Percentiles rank a stretch among this genome's conserved stretches.
Evolutionary conservation across 1,284 basidiomycete genomes (phyloP).

Genomic region (Phellopilus nigrolimitatus): DNA sequence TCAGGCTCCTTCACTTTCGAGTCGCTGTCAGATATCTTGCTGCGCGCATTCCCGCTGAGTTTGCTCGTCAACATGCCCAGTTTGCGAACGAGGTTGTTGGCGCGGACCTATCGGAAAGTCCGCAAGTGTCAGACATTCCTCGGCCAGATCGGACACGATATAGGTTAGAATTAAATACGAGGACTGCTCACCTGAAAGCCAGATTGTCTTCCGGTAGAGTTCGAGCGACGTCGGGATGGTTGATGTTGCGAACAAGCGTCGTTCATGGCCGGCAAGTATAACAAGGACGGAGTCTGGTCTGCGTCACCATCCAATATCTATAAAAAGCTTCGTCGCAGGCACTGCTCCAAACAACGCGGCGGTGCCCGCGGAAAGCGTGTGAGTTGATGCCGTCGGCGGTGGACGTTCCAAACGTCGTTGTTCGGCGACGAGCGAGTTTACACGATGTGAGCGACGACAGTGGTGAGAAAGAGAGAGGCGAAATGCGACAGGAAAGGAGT

Average conservation of each 20-base stretch:
- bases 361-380: background rate
- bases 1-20: slow-evolving; percentile 84
- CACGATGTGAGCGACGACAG: too few species aligned
- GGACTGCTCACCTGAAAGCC: slow-evolving; percentile 4
- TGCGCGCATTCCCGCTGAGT: background rate
- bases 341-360: too few species aligned
- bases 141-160: background rate
- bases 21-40: slow-evolving; percentile 55
- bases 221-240: slow-evolving; percentile 6
- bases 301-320: background rate
- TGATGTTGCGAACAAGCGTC: background rate
- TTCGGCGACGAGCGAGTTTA: too few species aligned
- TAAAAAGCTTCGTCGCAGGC: too few species aligned
- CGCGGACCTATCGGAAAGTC: slow-evolving; percentile 1
- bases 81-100: slow-evolving; percentile 12
- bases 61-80: slow-evolving; percentile 11
- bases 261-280: background rate
- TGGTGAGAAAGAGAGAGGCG: too few species aligned
- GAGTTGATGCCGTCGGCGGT: too few species aligned
- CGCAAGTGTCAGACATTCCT: background rate
- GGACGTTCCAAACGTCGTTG: too few species aligned
- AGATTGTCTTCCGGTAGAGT: slow-evolving; percentile 4
- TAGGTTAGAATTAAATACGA: background rate
- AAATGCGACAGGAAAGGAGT: too few species aligned
- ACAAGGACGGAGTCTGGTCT: background rate